Evolutionary conservation across 306 rosid species (phyloP).

Genomic region (Mimosa bimucronata): DNA sequence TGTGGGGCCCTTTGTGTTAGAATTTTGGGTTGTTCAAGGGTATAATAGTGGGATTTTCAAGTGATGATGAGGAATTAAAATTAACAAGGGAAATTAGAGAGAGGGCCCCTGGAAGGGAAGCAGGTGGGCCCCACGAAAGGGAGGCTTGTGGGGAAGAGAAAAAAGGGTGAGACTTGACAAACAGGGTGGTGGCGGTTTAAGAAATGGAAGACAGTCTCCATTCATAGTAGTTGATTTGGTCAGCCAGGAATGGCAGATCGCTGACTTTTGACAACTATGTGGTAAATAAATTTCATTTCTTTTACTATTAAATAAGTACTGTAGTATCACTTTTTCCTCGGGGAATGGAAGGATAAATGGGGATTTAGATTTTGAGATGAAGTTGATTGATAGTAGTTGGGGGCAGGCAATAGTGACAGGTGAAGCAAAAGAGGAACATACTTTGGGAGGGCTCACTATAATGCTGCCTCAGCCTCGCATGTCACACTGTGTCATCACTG

Average conservation of each 20-base stretch:
- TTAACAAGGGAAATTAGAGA: background rate
- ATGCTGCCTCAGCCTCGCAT: background rate
- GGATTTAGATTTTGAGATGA: too few relatives aligned
- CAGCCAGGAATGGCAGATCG: background rate
- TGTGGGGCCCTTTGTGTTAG: background rate
- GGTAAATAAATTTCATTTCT: background rate
- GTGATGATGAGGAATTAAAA: background rate
- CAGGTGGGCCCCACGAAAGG: background rate
- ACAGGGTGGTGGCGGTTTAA: background rate
- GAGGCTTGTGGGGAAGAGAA: background rate
- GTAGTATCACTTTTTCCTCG: too few relatives aligned
- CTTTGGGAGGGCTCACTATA: background rate
- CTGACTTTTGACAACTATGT: background rate
- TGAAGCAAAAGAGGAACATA: background rate
- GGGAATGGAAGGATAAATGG: too few relatives aligned
- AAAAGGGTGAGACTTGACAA: background rate
- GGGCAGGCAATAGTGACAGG: background rate
- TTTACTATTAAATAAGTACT: too few relatives aligned
- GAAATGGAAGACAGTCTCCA: background rate
- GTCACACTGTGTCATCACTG: background rate
- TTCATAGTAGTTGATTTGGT: background rate
- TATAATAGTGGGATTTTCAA: background rate
- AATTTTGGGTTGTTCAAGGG: background rate
- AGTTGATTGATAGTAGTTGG: background rate
- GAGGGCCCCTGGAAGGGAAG: background rate